Conservation (phyloP, 495 filamentous ascomycete genomes). For the Bryoglossum gracile region DNA sequence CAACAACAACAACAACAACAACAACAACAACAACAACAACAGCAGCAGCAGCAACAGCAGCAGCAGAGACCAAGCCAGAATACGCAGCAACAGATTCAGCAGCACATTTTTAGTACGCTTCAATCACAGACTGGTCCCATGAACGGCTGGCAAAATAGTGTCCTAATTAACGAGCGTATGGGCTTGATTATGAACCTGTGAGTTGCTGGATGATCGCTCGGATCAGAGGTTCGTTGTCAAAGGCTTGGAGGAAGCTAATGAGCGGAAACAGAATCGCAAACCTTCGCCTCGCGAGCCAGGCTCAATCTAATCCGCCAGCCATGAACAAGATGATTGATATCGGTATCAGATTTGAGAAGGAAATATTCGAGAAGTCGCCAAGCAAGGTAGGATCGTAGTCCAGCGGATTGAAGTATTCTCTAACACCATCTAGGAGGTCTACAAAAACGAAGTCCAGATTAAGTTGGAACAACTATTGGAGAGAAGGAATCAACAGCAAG, state of each 20-base stretch:
- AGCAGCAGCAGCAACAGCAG: constrained; percentile 15
- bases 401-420: too few relatives aligned
- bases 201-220: constrained; percentile 6
- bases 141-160: constrained; percentile 25
- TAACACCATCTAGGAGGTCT: constrained; percentile 18
- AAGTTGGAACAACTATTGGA: constrained; percentile 39
- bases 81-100: constrained; percentile 13
- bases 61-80: constrained; percentile 2
- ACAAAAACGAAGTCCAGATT: constrained; percentile 33
- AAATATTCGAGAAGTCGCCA: constrained; percentile 32
- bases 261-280: constrained; percentile 14
- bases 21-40: constrained; percentile 14
- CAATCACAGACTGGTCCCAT: constrained; percentile 13
- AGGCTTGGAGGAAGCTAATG: neutral
- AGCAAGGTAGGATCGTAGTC: too few relatives aligned
- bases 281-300: constrained; percentile 35
- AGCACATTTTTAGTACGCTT: constrained; percentile 15
- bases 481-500: constrained; percentile 33
- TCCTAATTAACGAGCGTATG: constrained; percentile 25
- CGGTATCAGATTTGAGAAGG: constrained; percentile 36
- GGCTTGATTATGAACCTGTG: constrained; percentile 26
- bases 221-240: neutral
- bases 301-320: constrained; percentile 30
- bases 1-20: too few relatives aligned
- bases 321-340: constrained; percentile 27